Percentiles rank a stretch among this genome's conserved stretches.
phyloP scores from a whole-genome alignment of 2,329 filamentous ascomycete species.

The Paraphaeosphaeria minitans region DNA sequence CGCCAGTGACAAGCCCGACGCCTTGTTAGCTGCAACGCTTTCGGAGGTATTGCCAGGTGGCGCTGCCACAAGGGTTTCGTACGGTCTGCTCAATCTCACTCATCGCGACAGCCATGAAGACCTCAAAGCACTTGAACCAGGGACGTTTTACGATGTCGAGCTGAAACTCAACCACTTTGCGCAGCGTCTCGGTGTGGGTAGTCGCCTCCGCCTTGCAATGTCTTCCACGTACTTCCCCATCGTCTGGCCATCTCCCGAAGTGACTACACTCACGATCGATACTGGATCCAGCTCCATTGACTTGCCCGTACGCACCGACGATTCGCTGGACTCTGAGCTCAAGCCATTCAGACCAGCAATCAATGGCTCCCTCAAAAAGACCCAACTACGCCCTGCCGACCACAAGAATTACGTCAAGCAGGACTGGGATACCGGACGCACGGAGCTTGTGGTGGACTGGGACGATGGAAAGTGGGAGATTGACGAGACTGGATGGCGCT shows the following conservation, averaged over 20 bases:
- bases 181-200: constrained; percentile 6
- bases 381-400: constrained; percentile 1
- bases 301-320: constrained; percentile 1
- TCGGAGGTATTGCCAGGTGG: constrained; percentile 7
- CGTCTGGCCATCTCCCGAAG: constrained; percentile 7
- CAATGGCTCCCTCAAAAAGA: constrained; percentile 8
- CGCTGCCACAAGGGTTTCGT: constrained; percentile 5
- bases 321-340: constrained; percentile 2
- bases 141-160: constrained; percentile 4
- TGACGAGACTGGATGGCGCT: constrained; percentile 6
- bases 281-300: constrained; percentile 3
- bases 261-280: constrained; percentile 6
- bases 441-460: constrained; percentile 9
- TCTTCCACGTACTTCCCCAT: constrained; percentile 8
- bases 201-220: constrained; percentile 3
- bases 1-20: constrained; percentile 6
- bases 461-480: constrained; percentile 8
- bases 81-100: constrained; percentile 7
- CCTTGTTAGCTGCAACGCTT: constrained; percentile 6
- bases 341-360: constrained; percentile 5
- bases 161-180: constrained; percentile 7
- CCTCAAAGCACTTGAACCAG: not conserved
- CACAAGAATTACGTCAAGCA: constrained; percentile 10
- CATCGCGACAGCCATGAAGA: constrained; percentile 5
- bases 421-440: constrained; percentile 8